Evolutionary conservation across 176 grass and related monocot genomes (phyloP).

Genomic region (Chloris gayana): DNA sequence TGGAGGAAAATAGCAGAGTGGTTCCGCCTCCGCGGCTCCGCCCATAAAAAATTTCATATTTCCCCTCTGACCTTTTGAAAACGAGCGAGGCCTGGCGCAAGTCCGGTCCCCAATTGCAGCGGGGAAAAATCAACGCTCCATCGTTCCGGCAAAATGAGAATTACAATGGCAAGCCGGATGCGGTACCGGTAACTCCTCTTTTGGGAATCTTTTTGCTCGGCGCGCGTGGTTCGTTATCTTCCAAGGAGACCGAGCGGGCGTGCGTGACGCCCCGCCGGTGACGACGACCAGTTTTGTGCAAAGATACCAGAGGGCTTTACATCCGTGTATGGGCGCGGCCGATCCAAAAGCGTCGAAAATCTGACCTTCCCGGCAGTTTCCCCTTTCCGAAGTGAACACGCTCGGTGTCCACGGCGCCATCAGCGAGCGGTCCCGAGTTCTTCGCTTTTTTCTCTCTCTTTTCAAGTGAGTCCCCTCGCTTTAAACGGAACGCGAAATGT

Average conservation of each 20-base stretch:
- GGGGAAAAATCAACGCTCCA: constrained; percentile 14
- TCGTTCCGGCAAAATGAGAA: neutral
- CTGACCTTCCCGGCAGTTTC: neutral
- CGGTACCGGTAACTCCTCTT: neutral
- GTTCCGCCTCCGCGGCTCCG: too few relatives aligned
- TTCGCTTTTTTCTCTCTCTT: too few relatives aligned
- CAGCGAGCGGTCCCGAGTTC: neutral
- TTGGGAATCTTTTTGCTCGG: neutral
- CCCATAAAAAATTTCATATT: neutral
- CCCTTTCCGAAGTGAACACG: constrained; percentile 29
- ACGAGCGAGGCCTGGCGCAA: neutral
- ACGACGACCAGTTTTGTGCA: constrained; percentile 22
- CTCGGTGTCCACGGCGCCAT: neutral
- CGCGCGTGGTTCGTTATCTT: neutral
- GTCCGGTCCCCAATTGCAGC: neutral
- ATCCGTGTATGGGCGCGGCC: neutral
- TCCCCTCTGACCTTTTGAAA: constrained; percentile 38
- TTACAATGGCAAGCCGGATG: neutral
- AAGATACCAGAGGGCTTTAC: constrained; percentile 23
- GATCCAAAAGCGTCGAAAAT: neutral
- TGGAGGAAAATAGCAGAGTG: neutral
- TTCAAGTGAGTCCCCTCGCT: neutral
- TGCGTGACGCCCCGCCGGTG: neutral
- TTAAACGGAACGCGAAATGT: constrained; percentile 27
- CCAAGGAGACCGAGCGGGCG: neutral